phyloP scores from a whole-genome alignment of 345 rosid genomes.

The Laguncularia racemosa region DNA sequence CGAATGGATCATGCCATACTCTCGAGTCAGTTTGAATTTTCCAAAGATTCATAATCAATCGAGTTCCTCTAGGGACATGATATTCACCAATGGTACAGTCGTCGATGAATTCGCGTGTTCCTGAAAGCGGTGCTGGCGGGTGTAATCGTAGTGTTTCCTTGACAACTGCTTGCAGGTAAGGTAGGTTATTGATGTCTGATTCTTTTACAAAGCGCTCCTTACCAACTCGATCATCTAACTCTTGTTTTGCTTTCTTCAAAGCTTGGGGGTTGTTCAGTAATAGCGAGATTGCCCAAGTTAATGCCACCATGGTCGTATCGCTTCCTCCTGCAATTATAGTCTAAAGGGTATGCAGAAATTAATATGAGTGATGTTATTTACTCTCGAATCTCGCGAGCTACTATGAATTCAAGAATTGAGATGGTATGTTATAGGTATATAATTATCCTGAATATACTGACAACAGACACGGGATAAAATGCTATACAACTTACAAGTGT shows the following conservation, averaged over 20 bases:
- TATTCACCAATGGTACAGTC: slow-evolving; percentile 21
- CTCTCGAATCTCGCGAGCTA: too few species aligned
- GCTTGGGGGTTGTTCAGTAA: slow-evolving; percentile 11
- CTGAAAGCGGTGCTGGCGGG: slow-evolving; percentile 25
- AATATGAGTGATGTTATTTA: background rate
- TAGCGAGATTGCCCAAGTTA: slow-evolving; percentile 12
- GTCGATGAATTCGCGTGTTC: slow-evolving; percentile 16
- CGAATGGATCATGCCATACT: slow-evolving; percentile 25
- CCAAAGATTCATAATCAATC: slow-evolving; percentile 23
- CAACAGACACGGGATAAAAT: too few species aligned
- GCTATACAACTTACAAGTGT: too few species aligned
- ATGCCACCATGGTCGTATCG: slow-evolving; percentile 6
- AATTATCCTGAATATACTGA: too few species aligned
- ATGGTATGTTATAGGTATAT: too few species aligned
- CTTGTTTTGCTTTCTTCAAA: slow-evolving; percentile 10
- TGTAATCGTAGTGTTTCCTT: slow-evolving; percentile 31
- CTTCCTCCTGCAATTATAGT: slow-evolving; percentile 6
- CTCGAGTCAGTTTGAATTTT: slow-evolving; percentile 25
- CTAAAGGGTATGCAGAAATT: background rate
- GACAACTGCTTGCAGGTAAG: slow-evolving; percentile 28
- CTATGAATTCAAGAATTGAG: too few species aligned
- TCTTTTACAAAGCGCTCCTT: slow-evolving; percentile 9
- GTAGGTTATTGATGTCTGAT: slow-evolving; percentile 20
- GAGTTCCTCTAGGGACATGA: slow-evolving; percentile 22
- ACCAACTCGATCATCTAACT: slow-evolving; percentile 8